These are phyloP conservation scores for Aspergillus sp. DNA, from an alignment of 2,329 filamentous ascomycete species.

Conservation along the genomic window DNA sequence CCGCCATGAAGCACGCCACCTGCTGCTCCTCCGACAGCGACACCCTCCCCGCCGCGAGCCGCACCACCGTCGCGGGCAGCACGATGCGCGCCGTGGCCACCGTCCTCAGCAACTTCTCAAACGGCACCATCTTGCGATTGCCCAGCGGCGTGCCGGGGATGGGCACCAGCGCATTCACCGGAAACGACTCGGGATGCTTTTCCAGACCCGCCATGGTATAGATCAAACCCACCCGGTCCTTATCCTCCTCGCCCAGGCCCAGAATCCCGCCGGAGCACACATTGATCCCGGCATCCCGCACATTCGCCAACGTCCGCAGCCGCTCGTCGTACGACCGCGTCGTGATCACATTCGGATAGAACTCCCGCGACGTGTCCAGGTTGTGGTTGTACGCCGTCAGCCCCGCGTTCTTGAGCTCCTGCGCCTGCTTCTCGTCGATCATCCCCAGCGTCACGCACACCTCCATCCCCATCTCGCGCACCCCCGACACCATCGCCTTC, in stretches of 20 bases:
- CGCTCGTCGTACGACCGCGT: conserved; percentile 83
- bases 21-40: conserved; percentile 84
- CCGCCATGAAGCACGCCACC: conserved; percentile 78
- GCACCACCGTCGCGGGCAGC: conserved; percentile 77
- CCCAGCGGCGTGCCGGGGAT: conserved; percentile 84
- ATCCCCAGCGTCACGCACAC: conserved; percentile 89
- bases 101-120: conserved; percentile 70
- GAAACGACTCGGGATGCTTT: conserved; percentile 78
- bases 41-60: conserved; percentile 74
- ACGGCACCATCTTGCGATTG: conserved; percentile 61
- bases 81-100: conserved; percentile 75
- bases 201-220: conserved; percentile 75
- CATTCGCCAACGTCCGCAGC: conserved; percentile 66
- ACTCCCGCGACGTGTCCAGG: conserved; percentile 79
- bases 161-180: conserved; percentile 81
- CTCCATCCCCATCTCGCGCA: conserved; percentile 76
- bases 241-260: conserved; percentile 67
- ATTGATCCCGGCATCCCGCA: conserved; percentile 76
- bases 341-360: conserved; percentile 77
- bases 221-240: conserved; percentile 73
- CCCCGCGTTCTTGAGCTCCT: conserved; percentile 72
- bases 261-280: conserved; percentile 87
- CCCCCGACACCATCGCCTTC: conserved; percentile 74
- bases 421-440: conserved; percentile 73
- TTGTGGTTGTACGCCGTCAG: conserved; percentile 94